Evolutionary conservation across 225 moss, liverwort and hornwort species (phyloP), one percentile per base, ranked within the genome.

Genomic region (Polytrichum commune): DNA sequence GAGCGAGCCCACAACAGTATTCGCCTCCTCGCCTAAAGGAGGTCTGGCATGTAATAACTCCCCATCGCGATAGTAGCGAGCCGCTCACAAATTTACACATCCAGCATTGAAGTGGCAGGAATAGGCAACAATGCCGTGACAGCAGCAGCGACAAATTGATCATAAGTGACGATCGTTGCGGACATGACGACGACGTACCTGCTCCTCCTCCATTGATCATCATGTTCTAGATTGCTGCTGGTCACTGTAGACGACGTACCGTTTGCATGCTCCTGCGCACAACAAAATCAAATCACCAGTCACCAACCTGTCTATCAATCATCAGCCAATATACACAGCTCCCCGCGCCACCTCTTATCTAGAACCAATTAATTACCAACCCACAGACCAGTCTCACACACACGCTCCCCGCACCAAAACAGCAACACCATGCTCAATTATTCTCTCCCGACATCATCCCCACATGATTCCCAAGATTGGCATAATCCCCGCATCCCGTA

Each of bases 141-240:
- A 13, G 4, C 46, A 46, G 13, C 72, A 67, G 55, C 62, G 9
- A 54, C 66, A 33, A 54, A 22, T 46, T 46, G 46, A 72, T 30
- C 18, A 24, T 67, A 25, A 62, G 55, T 25, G 62, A 70, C 65
- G 80, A 75, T 78, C 69, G 72, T 27, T 63, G 35, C 64, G 35
- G 8, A 46, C 46, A 46, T 46, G 78, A 60, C 74, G 71, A 27
- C 57, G 67, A 58, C 57, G 61, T 24, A 81, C 84, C 80, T 81
- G 54, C 54, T 60, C 70, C 29, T 67, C 57, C 53, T 73, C 46
- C 46, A 46, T 46, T 46, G 46, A 63, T 18, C 72, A 70, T 73
- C 78, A 38, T 18, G 65, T 75, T 73, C 80, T 78, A 78, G 75
- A 46, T 46, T 46, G 29, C 33, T 65, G 68, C 78, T 74, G 68